phyloP scores from a whole-genome alignment of 2,329 filamentous ascomycete species.

The Ophiocordyceps australis region DNA sequence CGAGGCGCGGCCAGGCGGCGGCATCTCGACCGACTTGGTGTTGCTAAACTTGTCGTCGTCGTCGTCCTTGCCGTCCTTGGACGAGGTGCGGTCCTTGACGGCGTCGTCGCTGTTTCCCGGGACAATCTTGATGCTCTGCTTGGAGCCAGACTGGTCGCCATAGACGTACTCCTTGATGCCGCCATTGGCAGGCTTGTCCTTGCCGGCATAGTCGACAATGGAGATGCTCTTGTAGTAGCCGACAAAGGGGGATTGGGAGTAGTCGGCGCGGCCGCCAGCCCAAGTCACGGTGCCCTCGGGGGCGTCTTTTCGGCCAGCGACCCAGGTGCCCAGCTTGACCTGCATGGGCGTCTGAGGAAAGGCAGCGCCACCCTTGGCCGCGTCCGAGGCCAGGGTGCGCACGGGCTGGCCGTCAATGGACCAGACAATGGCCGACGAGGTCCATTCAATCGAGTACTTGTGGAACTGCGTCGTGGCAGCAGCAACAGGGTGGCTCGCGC shows the following conservation, averaged over 20 bases:
- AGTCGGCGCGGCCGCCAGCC: constrained; percentile 43
- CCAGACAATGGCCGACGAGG: constrained; percentile 43
- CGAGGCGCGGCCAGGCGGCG: too few relatives aligned
- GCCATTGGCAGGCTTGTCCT: constrained; percentile 16
- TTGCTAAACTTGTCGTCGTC: too few relatives aligned
- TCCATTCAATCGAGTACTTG: constrained; percentile 55
- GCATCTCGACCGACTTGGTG: too few relatives aligned
- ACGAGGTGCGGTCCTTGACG: constrained; percentile 5
- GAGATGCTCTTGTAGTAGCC: constrained; percentile 38
- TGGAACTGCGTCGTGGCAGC: constrained; percentile 32
- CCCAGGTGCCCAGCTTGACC: constrained; percentile 52
- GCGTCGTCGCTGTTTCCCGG: constrained; percentile 14
- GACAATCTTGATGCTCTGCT: constrained; percentile 30
- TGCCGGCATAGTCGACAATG: constrained; percentile 35
- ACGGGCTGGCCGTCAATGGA: constrained; percentile 41
- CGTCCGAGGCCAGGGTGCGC: constrained; percentile 39
- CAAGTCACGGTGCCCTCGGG: constrained; percentile 52
- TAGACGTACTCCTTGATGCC: constrained; percentile 33
- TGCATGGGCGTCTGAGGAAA: constrained; percentile 62
- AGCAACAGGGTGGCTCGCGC: constrained; percentile 38
- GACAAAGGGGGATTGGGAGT: constrained; percentile 29
- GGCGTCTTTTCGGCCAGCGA: constrained; percentile 38
- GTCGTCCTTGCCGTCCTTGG: background rate
- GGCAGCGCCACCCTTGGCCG: constrained; percentile 36
- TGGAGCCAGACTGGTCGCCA: constrained; percentile 27